These are phyloP conservation scores for Rhododendron kiyosumense DNA, from an alignment of 148 eudicot species.

Conservation along the genomic window DNA sequence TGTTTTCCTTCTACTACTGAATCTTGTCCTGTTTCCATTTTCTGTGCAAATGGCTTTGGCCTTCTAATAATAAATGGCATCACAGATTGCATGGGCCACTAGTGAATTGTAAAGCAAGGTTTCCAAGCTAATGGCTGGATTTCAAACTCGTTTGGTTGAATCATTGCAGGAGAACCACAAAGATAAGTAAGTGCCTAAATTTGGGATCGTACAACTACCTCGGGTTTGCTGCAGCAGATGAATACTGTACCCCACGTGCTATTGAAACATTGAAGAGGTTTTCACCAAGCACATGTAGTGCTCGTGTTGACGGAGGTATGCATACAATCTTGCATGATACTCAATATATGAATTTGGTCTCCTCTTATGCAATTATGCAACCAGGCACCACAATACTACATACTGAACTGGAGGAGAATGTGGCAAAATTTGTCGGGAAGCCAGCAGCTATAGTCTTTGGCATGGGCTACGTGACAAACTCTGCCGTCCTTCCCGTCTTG, in stretches of 20 bases:
- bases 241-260: constrained; percentile 90
- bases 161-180: constrained; percentile 68
- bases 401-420: constrained; percentile 73
- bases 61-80: neutral
- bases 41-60: neutral
- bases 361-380: constrained; percentile 18
- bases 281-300: constrained; percentile 75
- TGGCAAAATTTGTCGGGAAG: constrained; percentile 89
- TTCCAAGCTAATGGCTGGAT: neutral
- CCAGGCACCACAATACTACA: constrained; percentile 79
- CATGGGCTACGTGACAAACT: constrained; percentile 94
- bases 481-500: constrained; percentile 87
- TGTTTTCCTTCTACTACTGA: neutral
- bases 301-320: constrained; percentile 94
- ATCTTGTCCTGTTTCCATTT: neutral
- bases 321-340: neutral
- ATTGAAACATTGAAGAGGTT: constrained; percentile 68
- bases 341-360: neutral
- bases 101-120: neutral
- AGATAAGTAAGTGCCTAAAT: constrained; percentile 67
- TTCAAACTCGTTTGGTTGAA: neutral
- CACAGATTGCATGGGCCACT: neutral
- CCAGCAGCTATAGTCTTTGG: constrained; percentile 84
- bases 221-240: constrained; percentile 97
- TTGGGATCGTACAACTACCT: constrained; percentile 99